Percentiles rank a stretch among this genome's conserved stretches.
These are phyloP conservation scores for Saururus chinensis DNA, from an alignment of 164 flowering plant genomes.

Conservation along the genomic window DNA sequence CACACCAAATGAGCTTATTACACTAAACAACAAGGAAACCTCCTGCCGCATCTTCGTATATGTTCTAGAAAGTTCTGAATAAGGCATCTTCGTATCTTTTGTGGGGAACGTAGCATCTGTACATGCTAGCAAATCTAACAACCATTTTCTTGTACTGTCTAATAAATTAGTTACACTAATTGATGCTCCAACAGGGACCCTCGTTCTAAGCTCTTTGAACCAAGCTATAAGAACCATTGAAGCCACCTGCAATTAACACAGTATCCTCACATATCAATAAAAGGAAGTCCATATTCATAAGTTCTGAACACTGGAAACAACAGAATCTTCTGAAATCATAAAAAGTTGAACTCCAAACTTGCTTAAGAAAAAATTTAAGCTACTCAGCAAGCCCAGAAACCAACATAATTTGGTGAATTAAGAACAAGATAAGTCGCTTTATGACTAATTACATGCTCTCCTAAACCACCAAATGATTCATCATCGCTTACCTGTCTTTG, in stretches of 20 bases:
- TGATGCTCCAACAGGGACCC: constrained; percentile 11
- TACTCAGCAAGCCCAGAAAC: no score
- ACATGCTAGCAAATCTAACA: constrained; percentile 71
- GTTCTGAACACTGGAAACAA: no score
- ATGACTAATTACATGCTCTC: neutral
- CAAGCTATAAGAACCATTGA: constrained; percentile 84
- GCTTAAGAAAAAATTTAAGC: no score
- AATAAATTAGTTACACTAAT: constrained; percentile 22
- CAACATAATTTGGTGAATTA: no score
- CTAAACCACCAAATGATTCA: neutral
- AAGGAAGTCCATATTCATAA: no score
- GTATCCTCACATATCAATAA: no score
- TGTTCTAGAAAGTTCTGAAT: constrained; percentile 91
- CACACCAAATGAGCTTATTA: constrained; percentile 41
- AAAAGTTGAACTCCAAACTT: no score
- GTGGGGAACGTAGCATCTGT: constrained; percentile 82
- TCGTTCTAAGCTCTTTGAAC: constrained; percentile 67
- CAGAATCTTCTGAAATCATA: no score
- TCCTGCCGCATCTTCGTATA: constrained; percentile 88
- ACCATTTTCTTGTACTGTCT: constrained; percentile 40
- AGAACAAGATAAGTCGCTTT: no score
- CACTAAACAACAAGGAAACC: constrained; percentile 49
- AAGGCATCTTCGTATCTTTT: constrained; percentile 74
- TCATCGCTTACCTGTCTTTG: constrained; percentile 69
- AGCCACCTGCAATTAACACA: constrained; percentile 45